Conservation (phyloP, 2,329 filamentous ascomycete genomes). For the Fusarium fujikuroi region DNA sequence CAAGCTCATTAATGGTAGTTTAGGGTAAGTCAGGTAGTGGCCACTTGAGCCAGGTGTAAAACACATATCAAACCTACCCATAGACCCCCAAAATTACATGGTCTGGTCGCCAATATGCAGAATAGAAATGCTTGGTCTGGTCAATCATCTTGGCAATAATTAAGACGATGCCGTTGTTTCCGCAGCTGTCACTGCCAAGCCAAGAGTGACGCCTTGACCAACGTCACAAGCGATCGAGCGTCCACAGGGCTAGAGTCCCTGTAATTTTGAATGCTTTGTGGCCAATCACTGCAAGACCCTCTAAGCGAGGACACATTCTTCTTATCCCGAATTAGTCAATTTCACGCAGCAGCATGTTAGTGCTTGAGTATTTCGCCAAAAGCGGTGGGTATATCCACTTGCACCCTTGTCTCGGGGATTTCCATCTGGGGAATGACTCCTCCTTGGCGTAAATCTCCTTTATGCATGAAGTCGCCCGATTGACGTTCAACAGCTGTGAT, state of each 20-base stretch:
- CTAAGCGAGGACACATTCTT: no score
- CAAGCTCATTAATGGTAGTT: neutral
- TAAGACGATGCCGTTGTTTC: neutral
- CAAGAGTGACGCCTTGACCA: neutral
- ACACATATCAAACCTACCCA: no score
- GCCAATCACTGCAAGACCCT: fast-evolving
- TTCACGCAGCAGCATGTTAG: neutral
- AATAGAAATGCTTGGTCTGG: no score
- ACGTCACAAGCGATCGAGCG: fast-evolving
- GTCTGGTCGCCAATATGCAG: fast-evolving
- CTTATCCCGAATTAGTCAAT: no score
- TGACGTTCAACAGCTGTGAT: neutral
- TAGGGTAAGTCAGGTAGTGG: neutral
- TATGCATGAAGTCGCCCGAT: no score
- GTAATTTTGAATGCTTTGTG: fast-evolving
- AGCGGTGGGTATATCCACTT: neutral
- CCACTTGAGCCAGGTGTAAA: fast-evolving
- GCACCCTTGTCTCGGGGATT: neutral
- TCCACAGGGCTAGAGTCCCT: neutral
- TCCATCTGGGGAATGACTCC: neutral
- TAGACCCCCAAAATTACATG: no score
- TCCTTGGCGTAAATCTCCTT: neutral
- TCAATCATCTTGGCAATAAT: neutral
- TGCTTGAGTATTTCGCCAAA: fast-evolving
- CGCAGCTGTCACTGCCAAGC: neutral